Evolutionary conservation across 768 basidiomycete genomes (phyloP), one percentile per base, ranked within the genome.

Genomic region (Leccinellum albellum): DNA sequence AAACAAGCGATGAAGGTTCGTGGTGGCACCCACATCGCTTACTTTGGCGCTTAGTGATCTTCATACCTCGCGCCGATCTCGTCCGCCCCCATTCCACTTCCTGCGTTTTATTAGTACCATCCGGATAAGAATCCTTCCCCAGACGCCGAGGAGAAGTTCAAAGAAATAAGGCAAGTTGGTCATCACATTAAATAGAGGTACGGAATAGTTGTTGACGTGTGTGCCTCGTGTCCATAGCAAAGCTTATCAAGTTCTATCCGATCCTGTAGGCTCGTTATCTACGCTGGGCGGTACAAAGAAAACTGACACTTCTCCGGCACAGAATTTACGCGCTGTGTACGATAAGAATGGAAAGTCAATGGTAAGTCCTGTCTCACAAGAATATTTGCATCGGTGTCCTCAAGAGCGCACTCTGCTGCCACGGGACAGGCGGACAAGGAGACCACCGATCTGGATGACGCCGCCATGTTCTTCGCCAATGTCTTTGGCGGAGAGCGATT

Each of bases 401-500:
- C 1, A 59, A 45, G 45, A 45, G 28, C 56, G 56, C 44, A 8
- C 45, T 50, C 48, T 4, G 54, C 20, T 28, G 42, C 23, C 21
- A 24, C 35, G 51, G 52, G 56, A 32, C 60, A 86, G 87, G 78
- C 81, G 56, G 90, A 91, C 72, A 88, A 86, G 66, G 89, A 91
- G 64, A 87, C 89, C n/a, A 82, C 79, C 15, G 85, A 80, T 40
- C 89, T 95, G 82, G 89, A 93, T 47, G 95, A 99, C 66, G 94
- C 97, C 3, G 88, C 91, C 35, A 89, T 90, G 56, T 91, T 99
- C 79, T 99, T 99, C 68, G 89, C 91, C 20, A 88, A 90, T 66
- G 91, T 98, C 15, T 99, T 99, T 69, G 94, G 94, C 52, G 96
- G 97, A 23, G 95, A 96, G 66, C 82, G 89, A 24, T 97, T 97